phyloP scores from a whole-genome alignment of 164 flowering plant genomes.

The Cinnamomum micranthum region DNA sequence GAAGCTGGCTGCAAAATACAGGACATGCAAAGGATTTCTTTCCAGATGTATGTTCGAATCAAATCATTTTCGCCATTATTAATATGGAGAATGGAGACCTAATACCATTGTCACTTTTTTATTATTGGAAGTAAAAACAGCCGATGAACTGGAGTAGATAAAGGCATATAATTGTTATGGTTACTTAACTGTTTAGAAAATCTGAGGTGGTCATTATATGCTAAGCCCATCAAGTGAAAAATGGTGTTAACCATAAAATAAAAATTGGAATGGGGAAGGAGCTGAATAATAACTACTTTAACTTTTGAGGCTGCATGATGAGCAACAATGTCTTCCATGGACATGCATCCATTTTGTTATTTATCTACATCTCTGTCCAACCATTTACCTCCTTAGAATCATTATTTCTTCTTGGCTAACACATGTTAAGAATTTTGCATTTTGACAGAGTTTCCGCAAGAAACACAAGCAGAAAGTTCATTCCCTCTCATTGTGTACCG shows the following conservation, averaged over 20 bases:
- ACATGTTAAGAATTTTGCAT: no score
- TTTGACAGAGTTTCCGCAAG: no score
- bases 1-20: conserved; percentile 67
- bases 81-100: background rate
- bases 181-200: background rate
- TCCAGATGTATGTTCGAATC: conserved; percentile 35
- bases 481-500: no score
- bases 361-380: background rate
- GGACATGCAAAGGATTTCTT: conserved; percentile 52
- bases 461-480: no score
- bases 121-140: background rate
- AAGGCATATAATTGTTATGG: background rate
- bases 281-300: background rate
- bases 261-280: background rate
- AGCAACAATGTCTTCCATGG: background rate
- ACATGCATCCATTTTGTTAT: background rate
- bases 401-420: no score
- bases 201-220: background rate
- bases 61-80: background rate
- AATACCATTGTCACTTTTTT: background rate
- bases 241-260: background rate
- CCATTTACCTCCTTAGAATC: no score
- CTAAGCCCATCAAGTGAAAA: background rate
- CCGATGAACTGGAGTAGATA: background rate
- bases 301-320: background rate